Evolutionary conservation across 1,284 basidiomycete genomes (phyloP).

Genomic region (Schizophyllum commune): DNA sequence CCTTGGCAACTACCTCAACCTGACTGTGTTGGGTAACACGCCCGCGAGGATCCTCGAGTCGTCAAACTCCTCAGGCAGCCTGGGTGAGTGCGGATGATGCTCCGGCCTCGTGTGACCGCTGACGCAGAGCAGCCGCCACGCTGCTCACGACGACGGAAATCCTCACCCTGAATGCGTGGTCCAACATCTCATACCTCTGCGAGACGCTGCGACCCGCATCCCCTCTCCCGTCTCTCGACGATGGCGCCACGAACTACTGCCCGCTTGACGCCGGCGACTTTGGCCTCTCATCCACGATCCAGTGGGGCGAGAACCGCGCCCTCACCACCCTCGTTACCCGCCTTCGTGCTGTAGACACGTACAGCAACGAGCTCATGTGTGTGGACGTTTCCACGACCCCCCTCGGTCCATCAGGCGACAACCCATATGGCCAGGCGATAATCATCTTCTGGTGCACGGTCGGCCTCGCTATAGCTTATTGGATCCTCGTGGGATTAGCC

Average conservation of each 20-base stretch:
- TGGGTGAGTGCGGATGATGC: constrained; percentile 40
- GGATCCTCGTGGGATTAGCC: constrained; percentile 72
- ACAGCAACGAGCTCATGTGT: constrained; percentile 74
- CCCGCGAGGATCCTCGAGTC: constrained; percentile 53
- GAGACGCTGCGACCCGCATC: constrained; percentile 66
- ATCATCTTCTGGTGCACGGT: constrained; percentile 83
- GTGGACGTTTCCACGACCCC: constrained; percentile 76
- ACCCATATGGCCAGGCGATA: constrained; percentile 65
- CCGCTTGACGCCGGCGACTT: constrained; percentile 71
- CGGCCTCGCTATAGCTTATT: constrained; percentile 72
- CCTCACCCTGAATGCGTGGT: constrained; percentile 69
- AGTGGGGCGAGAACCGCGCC: constrained; percentile 62
- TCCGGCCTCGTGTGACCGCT: constrained; percentile 4
- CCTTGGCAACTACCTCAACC: constrained; percentile 45
- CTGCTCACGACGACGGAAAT: constrained; percentile 78
- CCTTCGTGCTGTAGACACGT: constrained; percentile 84
- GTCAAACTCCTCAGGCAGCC: constrained; percentile 45
- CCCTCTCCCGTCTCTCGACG: constrained; percentile 39
- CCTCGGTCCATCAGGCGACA: constrained; percentile 44
- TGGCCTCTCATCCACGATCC: constrained; percentile 74
- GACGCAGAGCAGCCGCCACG: constrained; percentile 48
- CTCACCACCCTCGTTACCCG: constrained; percentile 81
- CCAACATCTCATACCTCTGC: constrained; percentile 71
- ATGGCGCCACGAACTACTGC: constrained; percentile 53
- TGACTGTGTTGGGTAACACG: constrained; percentile 57